phyloP scores from a whole-genome alignment of 805 yeast species.

The Millerozyma miso region DNA sequence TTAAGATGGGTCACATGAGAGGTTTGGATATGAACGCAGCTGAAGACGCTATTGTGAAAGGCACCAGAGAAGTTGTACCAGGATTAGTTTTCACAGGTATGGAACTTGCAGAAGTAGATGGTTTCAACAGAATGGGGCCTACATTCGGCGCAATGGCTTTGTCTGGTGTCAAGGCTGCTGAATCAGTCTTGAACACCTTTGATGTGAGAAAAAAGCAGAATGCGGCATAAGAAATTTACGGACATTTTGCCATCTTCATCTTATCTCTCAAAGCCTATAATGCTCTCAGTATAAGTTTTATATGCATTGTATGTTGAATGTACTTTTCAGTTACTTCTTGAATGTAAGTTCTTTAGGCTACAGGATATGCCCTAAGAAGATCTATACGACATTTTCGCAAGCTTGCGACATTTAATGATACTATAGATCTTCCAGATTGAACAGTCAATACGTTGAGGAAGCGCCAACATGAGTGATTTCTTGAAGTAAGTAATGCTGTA shows the following conservation, averaged over 20 bases:
- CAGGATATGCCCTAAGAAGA: too few species aligned
- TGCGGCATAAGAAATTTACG: not conserved
- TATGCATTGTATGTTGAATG: too few species aligned
- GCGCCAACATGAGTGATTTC: constrained; percentile 23
- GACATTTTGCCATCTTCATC: not conserved
- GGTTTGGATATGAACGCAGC: constrained; percentile 77
- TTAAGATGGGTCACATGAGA: constrained; percentile 61
- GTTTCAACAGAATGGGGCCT: constrained; percentile 80
- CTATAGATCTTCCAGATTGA: not conserved
- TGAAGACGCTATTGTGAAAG: constrained; percentile 70
- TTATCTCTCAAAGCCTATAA: not conserved
- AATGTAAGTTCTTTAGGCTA: too few species aligned
- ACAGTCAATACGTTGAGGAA: not conserved
- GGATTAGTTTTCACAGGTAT: constrained; percentile 70
- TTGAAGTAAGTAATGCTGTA: constrained; percentile 22
- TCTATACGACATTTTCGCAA: not conserved
- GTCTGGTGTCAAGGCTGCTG: constrained; percentile 78
- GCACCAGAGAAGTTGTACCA: constrained; percentile 61
- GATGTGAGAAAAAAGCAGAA: constrained; percentile 36
- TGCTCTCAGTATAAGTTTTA: too few species aligned
- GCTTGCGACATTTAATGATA: not conserved
- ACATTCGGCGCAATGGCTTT: constrained; percentile 80
- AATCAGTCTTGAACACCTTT: constrained; percentile 37
- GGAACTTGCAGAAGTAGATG: constrained; percentile 77
- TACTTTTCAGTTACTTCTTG: too few species aligned